Percentiles rank a stretch among this genome's conserved stretches.
Evolutionary conservation across 495 filamentous ascomycete species (phyloP).

Genomic region (Aspergillus ostianus): DNA sequence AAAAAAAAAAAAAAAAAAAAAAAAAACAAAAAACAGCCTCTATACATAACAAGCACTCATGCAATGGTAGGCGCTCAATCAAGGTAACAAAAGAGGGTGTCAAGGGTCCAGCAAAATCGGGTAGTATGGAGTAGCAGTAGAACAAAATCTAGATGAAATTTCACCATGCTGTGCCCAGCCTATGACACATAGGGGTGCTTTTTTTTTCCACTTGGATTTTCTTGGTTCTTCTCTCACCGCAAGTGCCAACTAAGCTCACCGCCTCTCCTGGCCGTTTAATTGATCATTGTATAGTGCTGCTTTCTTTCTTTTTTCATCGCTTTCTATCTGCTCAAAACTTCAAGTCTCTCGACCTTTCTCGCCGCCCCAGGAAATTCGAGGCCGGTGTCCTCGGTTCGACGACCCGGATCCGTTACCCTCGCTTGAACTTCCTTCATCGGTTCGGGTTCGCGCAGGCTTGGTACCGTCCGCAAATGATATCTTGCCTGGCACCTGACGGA

Average conservation of each 20-base stretch:
- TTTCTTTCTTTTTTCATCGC: background rate
- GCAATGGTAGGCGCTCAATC: background rate
- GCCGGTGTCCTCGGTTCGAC: conserved; percentile 6
- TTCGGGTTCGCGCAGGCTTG: conserved; percentile 17
- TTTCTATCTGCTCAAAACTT: background rate
- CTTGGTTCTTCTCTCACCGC: too few species aligned
- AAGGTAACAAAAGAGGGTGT: background rate
- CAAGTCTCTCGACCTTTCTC: conserved; percentile 27
- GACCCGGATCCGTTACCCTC: conserved; percentile 15
- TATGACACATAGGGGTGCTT: too few species aligned
- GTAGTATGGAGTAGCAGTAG: too few species aligned
- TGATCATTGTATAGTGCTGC: background rate
- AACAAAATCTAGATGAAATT: too few species aligned
- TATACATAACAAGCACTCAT: background rate
- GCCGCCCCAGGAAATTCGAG: conserved; percentile 30
- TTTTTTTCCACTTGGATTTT: too few species aligned
- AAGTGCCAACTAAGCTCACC: background rate
- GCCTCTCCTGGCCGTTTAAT: background rate
- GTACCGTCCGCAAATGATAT: conserved; percentile 35
- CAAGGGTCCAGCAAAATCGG: background rate
- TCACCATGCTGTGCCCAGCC: too few species aligned
- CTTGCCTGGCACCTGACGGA: conserved; percentile 24
- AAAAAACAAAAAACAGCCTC: background rate
- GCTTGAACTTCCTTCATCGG: conserved; percentile 11
- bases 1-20: background rate